phyloP scores from a whole-genome alignment of 306 rosid species.

The Glycine soja region DNA sequence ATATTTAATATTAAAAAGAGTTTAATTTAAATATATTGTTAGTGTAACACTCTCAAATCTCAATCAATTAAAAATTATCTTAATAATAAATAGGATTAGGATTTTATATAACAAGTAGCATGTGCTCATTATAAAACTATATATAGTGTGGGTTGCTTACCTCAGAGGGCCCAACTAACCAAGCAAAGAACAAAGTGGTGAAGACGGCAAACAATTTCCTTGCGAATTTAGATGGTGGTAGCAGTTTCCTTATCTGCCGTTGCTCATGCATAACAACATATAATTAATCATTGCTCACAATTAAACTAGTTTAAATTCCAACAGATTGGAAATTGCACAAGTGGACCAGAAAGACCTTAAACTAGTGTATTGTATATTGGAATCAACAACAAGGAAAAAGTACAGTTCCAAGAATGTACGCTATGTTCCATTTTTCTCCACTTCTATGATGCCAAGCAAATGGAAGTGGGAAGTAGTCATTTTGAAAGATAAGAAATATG shows the following conservation, averaged over 20 bases:
- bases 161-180: constrained; percentile 93
- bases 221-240: constrained; percentile 69
- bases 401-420: background rate
- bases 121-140: background rate
- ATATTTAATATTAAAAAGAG: too few relatives aligned
- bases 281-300: background rate
- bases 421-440: background rate
- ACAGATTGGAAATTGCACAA: background rate
- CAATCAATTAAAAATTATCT: too few relatives aligned
- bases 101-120: background rate
- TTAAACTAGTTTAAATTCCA: too few relatives aligned
- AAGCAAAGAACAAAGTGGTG: constrained; percentile 80
- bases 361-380: background rate
- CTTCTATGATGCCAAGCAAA: background rate
- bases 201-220: constrained; percentile 77
- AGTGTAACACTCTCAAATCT: too few relatives aligned
- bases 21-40: too few relatives aligned
- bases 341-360: background rate
- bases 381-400: background rate
- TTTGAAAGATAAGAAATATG: background rate
- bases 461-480: background rate
- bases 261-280: constrained; percentile 28
- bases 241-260: constrained; percentile 66
- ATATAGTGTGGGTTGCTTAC: constrained; percentile 42
- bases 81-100: too few relatives aligned